Evolutionary conservation across 2,329 filamentous ascomycete genomes (phyloP), one percentile per base, ranked within the genome.

Genomic region (Talaromyces sp.): DNA sequence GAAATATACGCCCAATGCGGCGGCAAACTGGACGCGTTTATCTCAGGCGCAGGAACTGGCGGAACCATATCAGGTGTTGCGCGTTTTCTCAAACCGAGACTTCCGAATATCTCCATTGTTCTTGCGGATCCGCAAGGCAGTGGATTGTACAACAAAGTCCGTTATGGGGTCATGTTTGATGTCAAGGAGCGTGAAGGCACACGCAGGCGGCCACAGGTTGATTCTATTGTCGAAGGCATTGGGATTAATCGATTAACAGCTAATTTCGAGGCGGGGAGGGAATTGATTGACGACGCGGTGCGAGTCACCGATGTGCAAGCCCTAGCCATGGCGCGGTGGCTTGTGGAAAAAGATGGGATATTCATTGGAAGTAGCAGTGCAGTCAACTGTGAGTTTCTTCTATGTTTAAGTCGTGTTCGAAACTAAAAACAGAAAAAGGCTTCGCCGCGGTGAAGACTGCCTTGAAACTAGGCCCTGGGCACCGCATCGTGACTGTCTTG

Each of bases 111-210:
- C 61, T 84, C 83, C 64, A 80, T 97, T 32, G 86, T 97, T 1
- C 85, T 99, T 1, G 93, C 94, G 0, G 94, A 99, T 74, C 95
- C 94, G 1, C 92, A 95, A 72, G 94, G 94, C 10, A 96, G 91
- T 72, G 94, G 94, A 0, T 79, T 99, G 27, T 97, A 89, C 80
- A 96, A 99, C 78, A 89, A 91, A 70, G 83, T 99, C 65, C 89
- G 89, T 67, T 90, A 94, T 74, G 94, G 93, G 5, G 94, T 99
- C 63, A 96, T 99, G 91, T 99, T 97, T 76, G 89, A 92, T 62
- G 70, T 83, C 0, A 95, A 90, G 31, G 94, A 99, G 77, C 85
- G 84, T 65, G 94, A 99, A 80, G 94, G 94, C 3, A 97, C 93
- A 12, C 82, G 94, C 14, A 83, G 95, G 54, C 83, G 94, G 61